These are phyloP conservation scores for Aspergillus chevalieri DNA, from an alignment of 2,329 filamentous ascomycete genomes.

Conservation along the genomic window DNA sequence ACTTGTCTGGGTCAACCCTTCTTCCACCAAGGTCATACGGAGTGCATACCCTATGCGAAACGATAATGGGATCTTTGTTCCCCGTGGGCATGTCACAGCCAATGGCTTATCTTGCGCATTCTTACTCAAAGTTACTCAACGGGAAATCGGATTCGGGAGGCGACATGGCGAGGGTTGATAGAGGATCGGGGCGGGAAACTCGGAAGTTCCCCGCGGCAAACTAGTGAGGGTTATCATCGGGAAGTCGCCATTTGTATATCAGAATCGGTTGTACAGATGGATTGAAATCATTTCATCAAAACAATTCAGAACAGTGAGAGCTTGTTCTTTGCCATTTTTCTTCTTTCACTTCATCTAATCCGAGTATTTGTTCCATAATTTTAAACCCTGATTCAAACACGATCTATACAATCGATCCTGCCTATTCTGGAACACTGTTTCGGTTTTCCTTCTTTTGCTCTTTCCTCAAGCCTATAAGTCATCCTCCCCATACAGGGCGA, in stretches of 20 bases:
- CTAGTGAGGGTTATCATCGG: constrained; percentile 9
- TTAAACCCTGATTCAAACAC: neutral
- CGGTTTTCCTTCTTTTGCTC: neutral
- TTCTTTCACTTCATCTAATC: neutral
- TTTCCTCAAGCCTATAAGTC: neutral
- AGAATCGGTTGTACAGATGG: constrained; percentile 9
- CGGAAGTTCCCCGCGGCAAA: constrained; percentile 31
- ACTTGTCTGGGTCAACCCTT: no score
- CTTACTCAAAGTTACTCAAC: constrained; percentile 25
- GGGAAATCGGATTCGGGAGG: constrained; percentile 14
- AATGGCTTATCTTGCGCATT: constrained; percentile 8
- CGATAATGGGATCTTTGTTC: no score
- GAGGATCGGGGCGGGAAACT: constrained; percentile 26
- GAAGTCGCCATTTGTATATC: constrained; percentile 26
- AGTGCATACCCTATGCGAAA: no score
- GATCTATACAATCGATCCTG: neutral
- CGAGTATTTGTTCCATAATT: neutral
- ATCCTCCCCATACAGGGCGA: neutral
- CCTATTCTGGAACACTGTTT: constrained; percentile 1
- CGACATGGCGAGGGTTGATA: neutral
- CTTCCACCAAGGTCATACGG: no score
- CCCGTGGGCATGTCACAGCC: neutral
- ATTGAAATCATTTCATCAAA: neutral
- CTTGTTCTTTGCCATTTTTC: neutral
- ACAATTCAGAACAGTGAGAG: neutral